These are phyloP conservation scores for Auriscalpium orientale DNA, from an alignment of 768 basidiomycete species.

Conservation along the genomic window DNA sequence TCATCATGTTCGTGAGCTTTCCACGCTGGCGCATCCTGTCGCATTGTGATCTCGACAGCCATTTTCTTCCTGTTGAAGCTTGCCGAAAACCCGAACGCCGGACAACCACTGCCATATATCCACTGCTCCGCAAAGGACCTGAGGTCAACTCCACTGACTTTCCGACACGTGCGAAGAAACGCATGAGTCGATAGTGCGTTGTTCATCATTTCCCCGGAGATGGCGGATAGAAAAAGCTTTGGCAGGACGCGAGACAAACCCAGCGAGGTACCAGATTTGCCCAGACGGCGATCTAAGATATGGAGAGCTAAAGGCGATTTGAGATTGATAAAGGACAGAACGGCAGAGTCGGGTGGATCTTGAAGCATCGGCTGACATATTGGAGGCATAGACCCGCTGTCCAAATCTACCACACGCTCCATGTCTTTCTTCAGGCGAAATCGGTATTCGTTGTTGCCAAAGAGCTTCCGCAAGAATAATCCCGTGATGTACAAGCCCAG, in stretches of 20 bases:
- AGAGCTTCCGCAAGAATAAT: constrained; percentile 74
- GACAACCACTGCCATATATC: constrained; percentile 97
- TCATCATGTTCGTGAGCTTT: constrained; percentile 59
- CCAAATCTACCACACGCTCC: constrained; percentile 82
- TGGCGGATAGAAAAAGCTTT: constrained; percentile 88
- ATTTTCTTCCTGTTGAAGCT: constrained; percentile 97
- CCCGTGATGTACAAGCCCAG: constrained; percentile 86
- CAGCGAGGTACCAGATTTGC: constrained; percentile 91
- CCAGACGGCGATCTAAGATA: constrained; percentile 87
- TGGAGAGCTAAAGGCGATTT: constrained; percentile 96
- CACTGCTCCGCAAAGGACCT: constrained; percentile 96
- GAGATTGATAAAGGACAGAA: constrained; percentile 84
- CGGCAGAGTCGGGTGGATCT: constrained; percentile 77
- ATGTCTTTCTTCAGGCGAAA: constrained; percentile 95
- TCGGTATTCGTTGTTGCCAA: constrained; percentile 96
- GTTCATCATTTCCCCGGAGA: constrained; percentile 82
- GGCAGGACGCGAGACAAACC: constrained; percentile 93
- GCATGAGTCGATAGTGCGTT: constrained; percentile 84
- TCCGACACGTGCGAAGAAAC: constrained; percentile 87
- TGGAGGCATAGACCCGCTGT: constrained; percentile 84
- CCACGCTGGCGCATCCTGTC: constrained; percentile 79
- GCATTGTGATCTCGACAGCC: constrained; percentile 93
- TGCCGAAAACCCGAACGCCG: constrained; percentile 81
- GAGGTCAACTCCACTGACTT: constrained; percentile 87
- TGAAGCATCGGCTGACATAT: constrained; percentile 84